Base-by-base conservation (phyloP, 108 stramenopile species). In the Fistulifera pelliculosa region DNA sequence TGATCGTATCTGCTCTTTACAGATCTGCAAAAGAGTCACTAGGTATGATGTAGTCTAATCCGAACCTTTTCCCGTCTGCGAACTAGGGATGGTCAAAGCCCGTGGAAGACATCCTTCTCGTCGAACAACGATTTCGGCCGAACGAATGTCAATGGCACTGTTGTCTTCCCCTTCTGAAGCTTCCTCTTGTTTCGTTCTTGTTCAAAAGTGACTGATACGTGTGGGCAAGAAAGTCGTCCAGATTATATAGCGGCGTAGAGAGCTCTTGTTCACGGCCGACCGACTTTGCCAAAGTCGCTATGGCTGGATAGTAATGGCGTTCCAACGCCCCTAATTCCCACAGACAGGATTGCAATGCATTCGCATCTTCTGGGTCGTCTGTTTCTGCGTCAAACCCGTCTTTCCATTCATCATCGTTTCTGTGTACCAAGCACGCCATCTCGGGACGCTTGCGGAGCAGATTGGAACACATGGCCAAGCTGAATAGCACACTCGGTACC, bases 301-400 rank as follows among this genome's bases (percentile, higher is more conserved):
- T 77, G 41, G 85, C 80, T 11, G 81, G 85, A 64, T 87, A 80
- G 56, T 90, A 95, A 68, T 98, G 96, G 19, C 68, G 63, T 66
- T 84, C 73, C 41, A 98, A 80, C 14, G 85, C 91, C 24, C 56
- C 50, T 15, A 95, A 54, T 71, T 98, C 96, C 95, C 95, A 96
- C 40, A 98, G 57, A 8, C 82, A 93, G 27, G 83, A 90, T 61
- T 87, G 81, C 48, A 98, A 53, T 17, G 91, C 92, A 15, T 49
- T 55, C 35, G 77, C 63, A 59, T 80, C 27, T 10, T 62, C 69
- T 38, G 85, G 85, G 57, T 87, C 85, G 52, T 71, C 69, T 41
- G 63, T 68, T 16, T 71, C 71, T 31, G 87, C 69, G 38, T 87
- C 75, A 47, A 80, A 94, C 27, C 69, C 62, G n/a, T 58, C 69